Evolutionary conservation across 148 eudicot genomes (phyloP), one percentile per base, ranked within the genome.

Genomic region (Heliosperma pusillum): DNA sequence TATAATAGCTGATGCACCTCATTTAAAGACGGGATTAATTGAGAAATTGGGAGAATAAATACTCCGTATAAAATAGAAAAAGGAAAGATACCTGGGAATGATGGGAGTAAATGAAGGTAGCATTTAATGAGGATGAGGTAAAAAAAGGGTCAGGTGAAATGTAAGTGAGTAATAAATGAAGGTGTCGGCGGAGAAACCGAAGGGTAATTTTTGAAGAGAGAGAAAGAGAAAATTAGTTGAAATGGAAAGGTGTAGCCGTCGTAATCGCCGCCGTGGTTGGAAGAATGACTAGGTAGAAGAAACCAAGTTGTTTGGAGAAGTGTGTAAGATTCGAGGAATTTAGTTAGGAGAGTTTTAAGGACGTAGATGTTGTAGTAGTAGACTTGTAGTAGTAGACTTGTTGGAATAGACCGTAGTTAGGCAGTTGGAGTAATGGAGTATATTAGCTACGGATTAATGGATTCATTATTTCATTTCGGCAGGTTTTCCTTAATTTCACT

Each of bases 11-110:
- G n/a, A n/a, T n/a, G n/a, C n/a, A n/a, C n/a, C n/a, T n/a, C n/a
- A n/a, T n/a, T n/a, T n/a, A n/a, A n/a, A n/a, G n/a, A n/a, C n/a
- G n/a, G n/a, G n/a, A n/a, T n/a, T n/a, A n/a, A n/a, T n/a, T 0
- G 16, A 50, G 55, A 50, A 50, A 12, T 50, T 12, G 17, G 53
- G 53, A 40, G 22, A 7, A 33, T 10, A 42, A n/a, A n/a, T n/a
- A n/a, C n/a, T n/a, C n/a, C n/a, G n/a, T n/a, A n/a, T n/a, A n/a
- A 66, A n/a, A 19, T n/a, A 13, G 47, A 45, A 66, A 40, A 45
- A 13, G 53, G 20, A 26, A 26, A 16, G 60, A 70, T 70, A 70
- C 73, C 73, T 70, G 73, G 19, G 73, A 52, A 50, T 70, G 73
- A 50, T 70, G 60, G 24, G 30, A 50, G 12, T 69, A 69, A 69